A percentile compares a stretch with the other conserved stretches of the same genome.
phyloP scores from a whole-genome alignment of 2,329 filamentous ascomycete genomes.

The Didymella sp. region DNA sequence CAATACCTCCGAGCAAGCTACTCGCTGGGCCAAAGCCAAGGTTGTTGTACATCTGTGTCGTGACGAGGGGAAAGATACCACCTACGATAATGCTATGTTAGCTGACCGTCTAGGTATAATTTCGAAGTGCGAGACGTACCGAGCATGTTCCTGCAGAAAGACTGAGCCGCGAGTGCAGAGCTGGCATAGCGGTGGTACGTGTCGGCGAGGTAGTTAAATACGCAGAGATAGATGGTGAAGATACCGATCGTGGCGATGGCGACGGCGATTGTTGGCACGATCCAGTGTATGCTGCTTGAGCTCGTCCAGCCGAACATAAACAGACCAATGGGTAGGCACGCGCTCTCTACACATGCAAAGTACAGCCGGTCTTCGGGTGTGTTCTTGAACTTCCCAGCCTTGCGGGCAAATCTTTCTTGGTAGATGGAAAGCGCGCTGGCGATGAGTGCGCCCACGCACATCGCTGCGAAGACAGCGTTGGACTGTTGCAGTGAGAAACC shows the following conservation, averaged over 20 bases:
- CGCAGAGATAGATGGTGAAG: conserved; percentile 77
- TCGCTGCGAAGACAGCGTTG: conserved; percentile 75
- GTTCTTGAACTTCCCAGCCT: conserved; percentile 47
- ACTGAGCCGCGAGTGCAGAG: conserved; percentile 85
- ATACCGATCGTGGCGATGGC: conserved; percentile 82
- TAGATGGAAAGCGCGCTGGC: conserved; percentile 73
- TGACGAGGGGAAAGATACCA: conserved; percentile 81
- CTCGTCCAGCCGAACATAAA: conserved; percentile 82
- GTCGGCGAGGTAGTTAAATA: conserved; percentile 93
- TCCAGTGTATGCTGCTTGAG: conserved; percentile 70
- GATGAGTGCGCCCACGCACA: conserved; percentile 70
- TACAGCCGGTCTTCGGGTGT: conserved; percentile 80
- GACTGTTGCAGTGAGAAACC: conserved; percentile 71
- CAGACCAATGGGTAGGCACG: conserved; percentile 77
- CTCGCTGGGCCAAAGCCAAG: conserved; percentile 75
- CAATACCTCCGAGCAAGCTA: conserved; percentile 77
- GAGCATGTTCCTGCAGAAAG: conserved; percentile 83
- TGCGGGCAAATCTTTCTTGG: conserved; percentile 71
- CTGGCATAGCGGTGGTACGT: conserved; percentile 85
- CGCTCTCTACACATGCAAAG: conserved; percentile 78
- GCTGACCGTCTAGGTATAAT: not conserved
- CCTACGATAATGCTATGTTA: conserved; percentile 44
- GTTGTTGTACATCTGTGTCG: conserved; percentile 72
- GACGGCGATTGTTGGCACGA: conserved; percentile 73
- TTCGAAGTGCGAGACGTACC: conserved; percentile 45